phyloP scores from a whole-genome alignment of 1,284 basidiomycete species.

The Porodaedalea pini region DNA sequence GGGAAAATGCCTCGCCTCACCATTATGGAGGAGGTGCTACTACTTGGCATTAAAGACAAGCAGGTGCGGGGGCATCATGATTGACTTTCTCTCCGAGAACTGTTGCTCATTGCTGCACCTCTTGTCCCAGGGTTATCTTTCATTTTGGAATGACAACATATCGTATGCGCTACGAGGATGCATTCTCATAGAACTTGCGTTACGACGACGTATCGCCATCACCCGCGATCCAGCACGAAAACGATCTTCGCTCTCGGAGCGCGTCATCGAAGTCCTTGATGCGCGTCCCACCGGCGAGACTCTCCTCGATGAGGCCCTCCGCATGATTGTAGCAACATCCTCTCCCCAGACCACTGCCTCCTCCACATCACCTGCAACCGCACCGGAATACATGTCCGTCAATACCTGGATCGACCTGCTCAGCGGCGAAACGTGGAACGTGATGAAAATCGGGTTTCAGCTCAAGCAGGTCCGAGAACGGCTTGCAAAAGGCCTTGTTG shows the following conservation, averaged over 20 bases:
- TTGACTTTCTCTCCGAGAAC: not conserved
- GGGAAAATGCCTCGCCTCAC: constrained; percentile 84
- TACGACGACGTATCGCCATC: constrained; percentile 85
- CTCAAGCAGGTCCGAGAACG: constrained; percentile 96
- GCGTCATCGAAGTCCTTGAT: constrained; percentile 87
- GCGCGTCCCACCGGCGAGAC: constrained; percentile 92
- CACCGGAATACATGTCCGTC: constrained; percentile 63
- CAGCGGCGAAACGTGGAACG: constrained; percentile 97
- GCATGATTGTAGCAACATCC: constrained; percentile 68
- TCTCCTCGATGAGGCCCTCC: constrained; percentile 90
- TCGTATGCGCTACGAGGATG: constrained; percentile 94
- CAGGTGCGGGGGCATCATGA: constrained; percentile 50
- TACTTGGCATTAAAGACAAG: constrained; percentile 89
- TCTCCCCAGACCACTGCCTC: not conserved
- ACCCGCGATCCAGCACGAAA: constrained; percentile 80
- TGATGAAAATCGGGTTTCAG: constrained; percentile 97
- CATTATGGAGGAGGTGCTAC: constrained; percentile 94
- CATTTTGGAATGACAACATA: constrained; percentile 98
- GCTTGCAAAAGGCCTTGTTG: constrained; percentile 93
- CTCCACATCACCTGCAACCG: constrained; percentile 17
- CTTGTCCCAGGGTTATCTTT: constrained; percentile 76
- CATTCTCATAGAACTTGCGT: constrained; percentile 90
- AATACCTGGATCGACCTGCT: constrained; percentile 93
- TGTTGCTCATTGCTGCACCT: not conserved
- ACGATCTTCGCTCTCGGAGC: constrained; percentile 74